Evolutionary conservation across 2,329 filamentous ascomycete species (phyloP), one percentile per base, ranked within the genome.

Genomic region (Monilinia vaccinii-corymbosi): DNA sequence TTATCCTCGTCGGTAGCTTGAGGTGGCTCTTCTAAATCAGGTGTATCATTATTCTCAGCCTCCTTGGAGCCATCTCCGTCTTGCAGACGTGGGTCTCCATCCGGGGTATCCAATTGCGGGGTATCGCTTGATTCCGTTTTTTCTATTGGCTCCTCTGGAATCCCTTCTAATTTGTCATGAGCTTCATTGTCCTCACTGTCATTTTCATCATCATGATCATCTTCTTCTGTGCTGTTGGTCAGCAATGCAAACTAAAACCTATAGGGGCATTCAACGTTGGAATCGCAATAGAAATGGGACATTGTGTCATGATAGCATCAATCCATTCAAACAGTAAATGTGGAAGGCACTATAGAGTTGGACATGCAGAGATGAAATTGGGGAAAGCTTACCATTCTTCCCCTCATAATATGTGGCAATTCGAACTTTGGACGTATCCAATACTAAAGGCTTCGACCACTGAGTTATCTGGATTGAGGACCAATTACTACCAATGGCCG

Each of bases 401-500:
- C 51, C 51, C 38, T 55, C 28, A 36, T 46, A 55, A 56, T 55
- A 55, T 56, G 38, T 46, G 28, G 60, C 48, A 59, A 60, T n/a
- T 65, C 58, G 21, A 60, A 64, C 31, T 48, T 57, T 46, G 58
- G 63, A 38, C 16, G 58, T 64, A 49, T 65, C 63, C 36, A 64
- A 52, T 42, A 62, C 51, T 58, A 62, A 60, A 48, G 51, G 51
- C 10, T 55, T 44, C 38, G n/a, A 13, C 51, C 38, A 55, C 51
- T 55, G 51, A 62, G 48, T 32, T 55, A 40, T 47, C 51, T 60
- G 57, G n/a, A 60, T 46, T 47, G 51, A 52, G 23, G 64, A 65
- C 48, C 64, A 67, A 63, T 69, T 63, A 53, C 56, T 60, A 55
- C 23, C 51, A 60, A 45, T 53, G 49, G 45, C 57, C 31, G 49